Conservation (phyloP, 2,329 filamentous ascomycete species). For the Didymellaceae sp. region DNA sequence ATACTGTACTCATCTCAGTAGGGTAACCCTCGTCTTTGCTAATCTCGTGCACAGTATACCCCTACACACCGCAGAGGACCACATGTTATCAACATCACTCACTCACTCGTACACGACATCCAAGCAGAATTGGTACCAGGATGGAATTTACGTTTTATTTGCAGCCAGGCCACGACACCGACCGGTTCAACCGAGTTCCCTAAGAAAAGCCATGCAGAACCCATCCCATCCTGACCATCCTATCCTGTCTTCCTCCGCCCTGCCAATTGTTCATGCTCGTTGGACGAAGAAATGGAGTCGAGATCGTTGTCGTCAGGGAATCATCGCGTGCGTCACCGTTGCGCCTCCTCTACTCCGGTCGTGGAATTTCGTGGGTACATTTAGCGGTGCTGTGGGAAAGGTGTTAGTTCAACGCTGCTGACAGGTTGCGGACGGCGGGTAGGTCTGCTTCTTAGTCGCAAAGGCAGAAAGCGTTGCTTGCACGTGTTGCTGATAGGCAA, state of each 20-base stretch:
- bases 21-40: too few relatives aligned
- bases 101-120: neutral
- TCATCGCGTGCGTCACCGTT: conserved; percentile 39
- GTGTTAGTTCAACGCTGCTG: conserved; percentile 19
- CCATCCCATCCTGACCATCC: conserved; percentile 28
- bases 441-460: too few relatives aligned
- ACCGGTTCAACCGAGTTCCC: conserved; percentile 20
- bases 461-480: too few relatives aligned
- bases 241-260: conserved; percentile 22
- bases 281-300: conserved; percentile 24
- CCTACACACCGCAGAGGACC: too few relatives aligned
- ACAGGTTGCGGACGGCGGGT: too few relatives aligned
- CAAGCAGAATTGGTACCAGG: conserved; percentile 22
- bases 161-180: conserved; percentile 27
- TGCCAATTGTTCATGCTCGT: conserved; percentile 22
- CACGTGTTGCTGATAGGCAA: neutral
- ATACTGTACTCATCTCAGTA: too few relatives aligned
- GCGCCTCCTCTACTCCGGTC: conserved; percentile 39
- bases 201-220: conserved; percentile 36
- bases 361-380: conserved; percentile 29
- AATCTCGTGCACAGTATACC: neutral
- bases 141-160: conserved; percentile 35
- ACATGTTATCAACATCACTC: too few relatives aligned
- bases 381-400: conserved; percentile 44
- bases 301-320: conserved; percentile 34